These are phyloP conservation scores for Zizania latifolia DNA, from an alignment of 176 grass and related monocot genomes.

Conservation along the genomic window DNA sequence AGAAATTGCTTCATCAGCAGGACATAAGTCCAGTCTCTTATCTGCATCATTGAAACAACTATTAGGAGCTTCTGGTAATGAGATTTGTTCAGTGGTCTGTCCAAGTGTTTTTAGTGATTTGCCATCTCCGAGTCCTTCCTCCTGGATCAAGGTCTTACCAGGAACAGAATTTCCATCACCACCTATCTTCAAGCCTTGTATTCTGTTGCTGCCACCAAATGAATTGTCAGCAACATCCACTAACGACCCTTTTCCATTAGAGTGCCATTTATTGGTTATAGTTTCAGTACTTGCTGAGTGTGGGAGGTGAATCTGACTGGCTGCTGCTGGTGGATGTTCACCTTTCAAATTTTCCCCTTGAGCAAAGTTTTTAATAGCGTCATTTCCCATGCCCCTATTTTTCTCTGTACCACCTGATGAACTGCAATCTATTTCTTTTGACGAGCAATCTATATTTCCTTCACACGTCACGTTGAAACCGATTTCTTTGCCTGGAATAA, in stretches of 20 bases:
- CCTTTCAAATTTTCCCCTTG: slow-evolving; percentile 19
- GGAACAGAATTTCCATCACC: slow-evolving; percentile 20
- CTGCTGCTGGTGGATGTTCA: slow-evolving; percentile 10
- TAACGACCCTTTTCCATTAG: not conserved
- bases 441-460: slow-evolving; percentile 14
- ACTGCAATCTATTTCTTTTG: not conserved
- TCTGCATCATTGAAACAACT: slow-evolving; percentile 10
- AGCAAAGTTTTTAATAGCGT: slow-evolving; percentile 9
- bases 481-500: slow-evolving; percentile 10
- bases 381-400: not conserved
- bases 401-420: not conserved
- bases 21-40: not conserved
- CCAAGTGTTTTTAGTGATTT: slow-evolving; percentile 5
- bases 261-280: slow-evolving; percentile 12
- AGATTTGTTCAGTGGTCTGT: not conserved
- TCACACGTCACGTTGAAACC: not conserved
- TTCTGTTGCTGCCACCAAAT: not conserved
- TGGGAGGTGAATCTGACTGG: slow-evolving; percentile 4
- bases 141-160: slow-evolving; percentile 18
- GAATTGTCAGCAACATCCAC: slow-evolving; percentile 3
- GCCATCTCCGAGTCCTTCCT: slow-evolving; percentile 20
- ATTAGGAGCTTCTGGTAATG: not conserved
- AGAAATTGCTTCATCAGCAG: slow-evolving; percentile 3
- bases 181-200: slow-evolving; percentile 23
- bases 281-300: slow-evolving; percentile 3